Evolutionary conservation across 768 basidiomycete genomes (phyloP).

Genomic region (Holtermannia corniformis): DNA sequence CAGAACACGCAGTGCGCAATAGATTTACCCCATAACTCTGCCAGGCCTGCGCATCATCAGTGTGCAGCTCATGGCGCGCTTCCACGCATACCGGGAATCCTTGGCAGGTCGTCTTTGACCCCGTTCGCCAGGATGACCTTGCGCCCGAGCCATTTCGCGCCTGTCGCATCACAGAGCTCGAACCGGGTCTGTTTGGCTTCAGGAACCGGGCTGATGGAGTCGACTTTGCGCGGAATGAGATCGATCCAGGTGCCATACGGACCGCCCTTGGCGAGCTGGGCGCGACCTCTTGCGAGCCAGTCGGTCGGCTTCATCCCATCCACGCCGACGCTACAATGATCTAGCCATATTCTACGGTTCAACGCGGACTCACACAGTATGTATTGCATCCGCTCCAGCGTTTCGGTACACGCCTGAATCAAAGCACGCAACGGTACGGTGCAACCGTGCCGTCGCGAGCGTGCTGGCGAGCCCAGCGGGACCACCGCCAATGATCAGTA

Average conservation of each 20-base stretch:
- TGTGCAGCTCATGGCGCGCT: not conserved
- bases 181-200: slow-evolving; percentile 2
- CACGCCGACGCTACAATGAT: not conserved
- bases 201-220: not conserved
- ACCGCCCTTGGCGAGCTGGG: slow-evolving; percentile 4
- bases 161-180: slow-evolving; percentile 13
- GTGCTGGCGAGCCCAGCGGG: slow-evolving; percentile 35
- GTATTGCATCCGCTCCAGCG: slow-evolving; percentile 4
- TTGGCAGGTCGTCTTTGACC: slow-evolving; percentile 13
- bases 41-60: slow-evolving; percentile 9
- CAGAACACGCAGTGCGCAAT: slow-evolving; percentile 28
- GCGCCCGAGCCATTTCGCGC: slow-evolving; percentile 6
- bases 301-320: slow-evolving; percentile 4
- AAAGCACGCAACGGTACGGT: slow-evolving; percentile 19
- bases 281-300: not conserved
- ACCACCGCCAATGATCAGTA: slow-evolving; percentile 27
- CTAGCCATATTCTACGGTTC: too few relatives aligned
- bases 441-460: slow-evolving; percentile 14
- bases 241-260: slow-evolving; percentile 8
- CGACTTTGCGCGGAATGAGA: not conserved
- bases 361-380: slow-evolving; percentile 14
- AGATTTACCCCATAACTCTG: slow-evolving; percentile 22
- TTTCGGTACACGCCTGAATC: slow-evolving; percentile 28
- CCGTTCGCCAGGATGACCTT: slow-evolving; percentile 26
- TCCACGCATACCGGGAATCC: slow-evolving; percentile 18